A percentile compares a stretch with the other conserved stretches of the same genome.
Evolutionary conservation across 805 yeast species (phyloP).

Genomic region (Cyberlindnera mississippiensis): DNA sequence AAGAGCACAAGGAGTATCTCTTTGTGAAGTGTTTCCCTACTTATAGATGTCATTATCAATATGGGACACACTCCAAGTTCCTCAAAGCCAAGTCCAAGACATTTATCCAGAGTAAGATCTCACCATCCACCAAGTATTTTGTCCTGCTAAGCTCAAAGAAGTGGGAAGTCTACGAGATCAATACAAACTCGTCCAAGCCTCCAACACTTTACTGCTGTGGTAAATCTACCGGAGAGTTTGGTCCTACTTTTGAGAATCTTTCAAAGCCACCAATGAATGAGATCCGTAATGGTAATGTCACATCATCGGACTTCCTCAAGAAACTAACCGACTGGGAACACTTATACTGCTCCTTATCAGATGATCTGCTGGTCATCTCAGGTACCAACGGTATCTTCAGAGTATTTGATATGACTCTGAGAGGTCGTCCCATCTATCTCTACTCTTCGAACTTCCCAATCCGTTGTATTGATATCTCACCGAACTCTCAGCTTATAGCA

Average conservation of each 20-base stretch:
- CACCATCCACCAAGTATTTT: constrained; percentile 62
- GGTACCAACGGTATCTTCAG: constrained; percentile 69
- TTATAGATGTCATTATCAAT: constrained; percentile 58
- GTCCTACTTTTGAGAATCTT: constrained; percentile 42
- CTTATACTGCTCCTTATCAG: constrained; percentile 55
- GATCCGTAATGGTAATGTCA: constrained; percentile 18
- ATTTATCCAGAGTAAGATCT: constrained; percentile 22
- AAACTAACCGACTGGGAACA: constrained; percentile 54
- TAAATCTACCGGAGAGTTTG: constrained; percentile 63
- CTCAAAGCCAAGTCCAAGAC: constrained; percentile 45
- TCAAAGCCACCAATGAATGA: constrained; percentile 23
- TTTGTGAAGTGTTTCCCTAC: constrained; percentile 82
- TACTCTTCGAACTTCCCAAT: constrained; percentile 72
- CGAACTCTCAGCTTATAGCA: constrained; percentile 61
- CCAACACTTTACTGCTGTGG: constrained; percentile 70
- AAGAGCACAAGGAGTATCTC: constrained; percentile 52
- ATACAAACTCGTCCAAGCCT: constrained; percentile 39
- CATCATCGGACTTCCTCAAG: constrained; percentile 15
- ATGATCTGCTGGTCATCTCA: constrained; percentile 55
- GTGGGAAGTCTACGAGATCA: constrained; percentile 70
- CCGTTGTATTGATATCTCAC: constrained; percentile 70
- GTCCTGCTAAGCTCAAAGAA: constrained; percentile 62
- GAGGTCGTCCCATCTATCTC: constrained; percentile 65
- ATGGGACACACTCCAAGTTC: constrained; percentile 48
- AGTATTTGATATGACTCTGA: constrained; percentile 51